A percentile compares a stretch with the other conserved stretches of the same genome.
Evolutionary conservation across 2,329 filamentous ascomycete genomes (phyloP).

Genomic region (Aspergillus hiratsukae): DNA sequence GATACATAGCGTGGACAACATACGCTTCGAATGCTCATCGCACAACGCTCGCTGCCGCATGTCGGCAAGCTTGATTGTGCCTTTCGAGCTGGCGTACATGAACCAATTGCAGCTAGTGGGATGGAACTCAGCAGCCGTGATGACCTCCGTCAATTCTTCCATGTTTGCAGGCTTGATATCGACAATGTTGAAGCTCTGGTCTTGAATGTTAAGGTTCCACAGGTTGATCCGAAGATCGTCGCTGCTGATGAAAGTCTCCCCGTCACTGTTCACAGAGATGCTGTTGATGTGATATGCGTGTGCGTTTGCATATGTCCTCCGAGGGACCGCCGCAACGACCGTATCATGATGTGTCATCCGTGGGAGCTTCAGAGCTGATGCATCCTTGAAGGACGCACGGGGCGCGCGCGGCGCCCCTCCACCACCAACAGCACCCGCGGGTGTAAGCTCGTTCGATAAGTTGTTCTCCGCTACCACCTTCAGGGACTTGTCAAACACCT

Average conservation of each 20-base stretch:
- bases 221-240: slow-evolving; percentile 97
- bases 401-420: slow-evolving; percentile 72
- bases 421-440: slow-evolving; percentile 64
- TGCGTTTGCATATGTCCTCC: slow-evolving; percentile 94
- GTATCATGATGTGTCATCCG: slow-evolving; percentile 97
- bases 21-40: slow-evolving; percentile 93
- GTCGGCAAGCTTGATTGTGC: slow-evolving; percentile 96
- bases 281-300: slow-evolving; percentile 99
- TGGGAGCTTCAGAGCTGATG: slow-evolving; percentile 83
- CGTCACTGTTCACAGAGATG: slow-evolving; percentile 99
- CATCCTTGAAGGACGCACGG: slow-evolving; percentile 70
- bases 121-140: slow-evolving; percentile 97
- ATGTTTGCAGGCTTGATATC: slow-evolving; percentile 99
- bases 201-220: slow-evolving; percentile 98
- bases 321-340: slow-evolving; percentile 91
- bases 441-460: slow-evolving; percentile 87
- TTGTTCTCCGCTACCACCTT: slow-evolving; percentile 99
- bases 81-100: slow-evolving; percentile 99
- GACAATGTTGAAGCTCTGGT: slow-evolving; percentile 99
- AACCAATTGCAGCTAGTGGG: slow-evolving; percentile 98
- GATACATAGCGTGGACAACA: slow-evolving; percentile 30
- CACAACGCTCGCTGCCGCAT: slow-evolving; percentile 97
- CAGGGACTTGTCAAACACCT: slow-evolving; percentile 98
- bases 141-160: slow-evolving; percentile 98
- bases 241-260: slow-evolving; percentile 98